phyloP scores from a whole-genome alignment of 768 basidiomycete genomes.

The Boletus sp. region DNA sequence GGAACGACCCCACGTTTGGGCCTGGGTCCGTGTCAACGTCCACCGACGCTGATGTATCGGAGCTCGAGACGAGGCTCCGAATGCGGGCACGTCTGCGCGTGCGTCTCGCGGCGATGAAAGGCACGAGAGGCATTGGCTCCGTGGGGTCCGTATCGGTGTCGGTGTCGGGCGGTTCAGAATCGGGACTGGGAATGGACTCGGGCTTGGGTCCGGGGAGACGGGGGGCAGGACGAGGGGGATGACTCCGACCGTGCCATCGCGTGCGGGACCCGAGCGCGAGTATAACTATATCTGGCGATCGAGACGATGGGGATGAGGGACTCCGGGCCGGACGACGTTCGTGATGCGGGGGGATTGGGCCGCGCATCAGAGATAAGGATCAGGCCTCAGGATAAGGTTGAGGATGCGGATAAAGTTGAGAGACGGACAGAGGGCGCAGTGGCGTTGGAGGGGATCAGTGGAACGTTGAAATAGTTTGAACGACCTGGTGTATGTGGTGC shows the following conservation, averaged over 20 bases:
- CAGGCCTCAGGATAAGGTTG: background rate
- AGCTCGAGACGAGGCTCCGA: constrained; percentile 45
- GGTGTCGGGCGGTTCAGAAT: background rate
- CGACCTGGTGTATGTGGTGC: no score
- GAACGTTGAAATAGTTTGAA: no score
- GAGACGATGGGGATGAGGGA: background rate
- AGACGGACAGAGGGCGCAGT: background rate
- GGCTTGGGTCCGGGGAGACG: background rate
- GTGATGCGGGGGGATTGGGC: no score
- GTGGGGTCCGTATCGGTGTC: background rate
- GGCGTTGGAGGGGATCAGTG: no score
- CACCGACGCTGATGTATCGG: background rate
- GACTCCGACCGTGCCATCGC: background rate
- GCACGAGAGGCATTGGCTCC: background rate
- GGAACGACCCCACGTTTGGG: no score
- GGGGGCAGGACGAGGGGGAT: background rate
- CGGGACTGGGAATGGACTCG: background rate
- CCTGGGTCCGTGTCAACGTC: background rate
- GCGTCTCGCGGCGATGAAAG: constrained; percentile 46
- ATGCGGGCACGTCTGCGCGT: constrained; percentile 46
- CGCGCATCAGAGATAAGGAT: background rate
- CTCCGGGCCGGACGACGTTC: background rate
- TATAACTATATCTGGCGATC: background rate
- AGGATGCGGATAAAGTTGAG: background rate
- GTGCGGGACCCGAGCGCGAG: background rate